These are phyloP conservation scores for Sistotremastrum suecicum DNA, from an alignment of 768 basidiomycete genomes.

Conservation along the genomic window DNA sequence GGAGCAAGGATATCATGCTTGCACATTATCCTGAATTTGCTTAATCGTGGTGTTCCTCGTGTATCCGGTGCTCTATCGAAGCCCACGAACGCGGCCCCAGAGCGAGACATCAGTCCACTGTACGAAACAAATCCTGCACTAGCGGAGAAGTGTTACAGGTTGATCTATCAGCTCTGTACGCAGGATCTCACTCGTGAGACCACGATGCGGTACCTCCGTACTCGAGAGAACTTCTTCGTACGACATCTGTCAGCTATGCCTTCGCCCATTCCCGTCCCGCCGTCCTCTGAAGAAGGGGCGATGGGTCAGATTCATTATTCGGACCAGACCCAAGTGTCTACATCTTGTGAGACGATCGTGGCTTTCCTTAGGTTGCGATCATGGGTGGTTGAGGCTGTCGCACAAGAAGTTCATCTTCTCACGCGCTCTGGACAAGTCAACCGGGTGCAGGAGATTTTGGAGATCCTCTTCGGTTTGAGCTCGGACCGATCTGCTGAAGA, in stretches of 20 bases:
- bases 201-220: slow-evolving; percentile 74
- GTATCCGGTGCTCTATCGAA: slow-evolving; percentile 22
- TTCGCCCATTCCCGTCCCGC: slow-evolving; percentile 43
- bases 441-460: slow-evolving; percentile 57
- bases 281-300: slow-evolving; percentile 30
- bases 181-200: slow-evolving; percentile 73
- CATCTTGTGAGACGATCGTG: slow-evolving; percentile 52
- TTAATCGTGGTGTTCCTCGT: slow-evolving; percentile 59
- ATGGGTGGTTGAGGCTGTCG: slow-evolving; percentile 71
- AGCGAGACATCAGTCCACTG: slow-evolving; percentile 29
- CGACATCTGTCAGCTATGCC: slow-evolving; percentile 61
- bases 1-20: slow-evolving; percentile 57
- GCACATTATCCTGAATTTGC: slow-evolving; percentile 66
- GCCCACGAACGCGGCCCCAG: slow-evolving; percentile 23
- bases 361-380: slow-evolving; percentile 76
- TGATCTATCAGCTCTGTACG: slow-evolving; percentile 78
- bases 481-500: slow-evolving; percentile 21
- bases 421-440: slow-evolving; percentile 67
- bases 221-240: slow-evolving; percentile 78
- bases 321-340: slow-evolving; percentile 55
- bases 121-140: slow-evolving; percentile 56
- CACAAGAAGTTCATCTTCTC: slow-evolving; percentile 78
- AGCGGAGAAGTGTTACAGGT: slow-evolving; percentile 74
- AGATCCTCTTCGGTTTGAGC: slow-evolving; percentile 54
- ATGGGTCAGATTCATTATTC: slow-evolving; percentile 50